Evolutionary conservation across 2,329 filamentous ascomycete genomes (phyloP).

Genomic region (Colletotrichum tamarilloi): DNA sequence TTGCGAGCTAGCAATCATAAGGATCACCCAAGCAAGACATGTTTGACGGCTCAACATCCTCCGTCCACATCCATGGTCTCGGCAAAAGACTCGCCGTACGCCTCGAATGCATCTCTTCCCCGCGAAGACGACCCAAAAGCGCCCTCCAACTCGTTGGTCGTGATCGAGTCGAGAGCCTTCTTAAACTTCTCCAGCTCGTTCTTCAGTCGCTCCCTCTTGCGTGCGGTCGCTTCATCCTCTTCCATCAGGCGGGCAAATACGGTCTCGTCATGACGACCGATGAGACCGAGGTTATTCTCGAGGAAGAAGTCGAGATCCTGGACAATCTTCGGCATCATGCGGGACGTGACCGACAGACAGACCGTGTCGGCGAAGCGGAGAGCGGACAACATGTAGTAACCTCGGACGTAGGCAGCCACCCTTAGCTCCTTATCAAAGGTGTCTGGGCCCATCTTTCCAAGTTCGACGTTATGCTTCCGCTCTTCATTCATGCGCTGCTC

Average conservation of each 20-base stretch:
- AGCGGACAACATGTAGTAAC: slow-evolving; percentile 76
- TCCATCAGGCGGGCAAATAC: slow-evolving; percentile 59
- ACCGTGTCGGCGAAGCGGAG: slow-evolving; percentile 71
- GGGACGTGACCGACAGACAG: slow-evolving; percentile 59
- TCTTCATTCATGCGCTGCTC: slow-evolving; percentile 60
- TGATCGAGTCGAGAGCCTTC: slow-evolving; percentile 60
- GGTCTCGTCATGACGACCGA: slow-evolving; percentile 40
- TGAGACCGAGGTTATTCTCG: slow-evolving; percentile 55
- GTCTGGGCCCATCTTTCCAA: slow-evolving; percentile 65
- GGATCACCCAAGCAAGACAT: background rate
- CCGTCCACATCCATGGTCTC: slow-evolving; percentile 30
- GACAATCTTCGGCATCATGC: slow-evolving; percentile 59
- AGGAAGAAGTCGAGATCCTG: slow-evolving; percentile 54
- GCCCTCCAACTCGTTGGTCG: slow-evolving; percentile 53
- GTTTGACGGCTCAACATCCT: background rate
- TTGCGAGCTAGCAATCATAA: background rate
- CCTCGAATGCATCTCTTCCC: background rate
- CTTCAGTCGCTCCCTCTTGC: slow-evolving; percentile 53
- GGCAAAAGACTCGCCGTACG: slow-evolving; percentile 17
- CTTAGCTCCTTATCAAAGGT: slow-evolving; percentile 69
- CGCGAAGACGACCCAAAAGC: slow-evolving; percentile 30
- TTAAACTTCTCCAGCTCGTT: slow-evolving; percentile 57
- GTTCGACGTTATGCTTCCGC: slow-evolving; percentile 53
- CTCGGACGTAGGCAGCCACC: slow-evolving; percentile 71
- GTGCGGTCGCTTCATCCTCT: slow-evolving; percentile 57